These are phyloP conservation scores for Nicotiana noctiflora DNA, from an alignment of 257 asterid genomes.

Conservation along the genomic window DNA sequence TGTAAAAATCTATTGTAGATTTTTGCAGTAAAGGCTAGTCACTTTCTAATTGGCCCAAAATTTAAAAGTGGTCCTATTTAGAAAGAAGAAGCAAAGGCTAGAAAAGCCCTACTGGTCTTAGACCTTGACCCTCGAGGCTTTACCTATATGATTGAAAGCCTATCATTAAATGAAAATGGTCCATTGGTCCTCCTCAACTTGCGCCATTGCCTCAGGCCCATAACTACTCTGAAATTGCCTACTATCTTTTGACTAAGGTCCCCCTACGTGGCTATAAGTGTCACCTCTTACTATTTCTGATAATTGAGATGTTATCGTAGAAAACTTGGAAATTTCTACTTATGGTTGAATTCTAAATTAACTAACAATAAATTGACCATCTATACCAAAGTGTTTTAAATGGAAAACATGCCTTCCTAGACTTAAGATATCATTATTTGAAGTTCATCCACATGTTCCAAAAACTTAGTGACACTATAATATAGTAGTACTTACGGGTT, in stretches of 20 bases:
- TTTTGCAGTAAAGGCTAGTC: slow-evolving; percentile 1
- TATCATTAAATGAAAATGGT: slow-evolving; percentile 10
- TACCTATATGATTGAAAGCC: not conserved
- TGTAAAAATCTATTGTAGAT: no score
- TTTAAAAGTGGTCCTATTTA: slow-evolving; percentile 12
- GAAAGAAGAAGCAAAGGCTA: not conserved
- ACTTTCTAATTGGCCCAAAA: not conserved
- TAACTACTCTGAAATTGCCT: not conserved
- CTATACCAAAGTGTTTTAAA: not conserved
- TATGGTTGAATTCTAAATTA: not conserved
- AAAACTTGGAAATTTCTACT: not conserved
- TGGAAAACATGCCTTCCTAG: not conserved
- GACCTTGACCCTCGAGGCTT: not conserved
- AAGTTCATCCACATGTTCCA: no score
- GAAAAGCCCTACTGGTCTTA: not conserved
- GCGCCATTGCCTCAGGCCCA: not conserved
- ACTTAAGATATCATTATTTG: not conserved
- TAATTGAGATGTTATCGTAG: not conserved
- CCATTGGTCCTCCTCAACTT: slow-evolving; percentile 17
- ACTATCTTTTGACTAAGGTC: not conserved
- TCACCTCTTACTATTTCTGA: not conserved
- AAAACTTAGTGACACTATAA: no score
- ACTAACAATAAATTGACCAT: not conserved
- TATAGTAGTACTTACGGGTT: no score
- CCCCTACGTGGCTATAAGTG: not conserved